Evolutionary conservation across 441 rosid species (phyloP), one percentile per base, ranked within the genome.

Genomic region (Populus trichocarpa): DNA sequence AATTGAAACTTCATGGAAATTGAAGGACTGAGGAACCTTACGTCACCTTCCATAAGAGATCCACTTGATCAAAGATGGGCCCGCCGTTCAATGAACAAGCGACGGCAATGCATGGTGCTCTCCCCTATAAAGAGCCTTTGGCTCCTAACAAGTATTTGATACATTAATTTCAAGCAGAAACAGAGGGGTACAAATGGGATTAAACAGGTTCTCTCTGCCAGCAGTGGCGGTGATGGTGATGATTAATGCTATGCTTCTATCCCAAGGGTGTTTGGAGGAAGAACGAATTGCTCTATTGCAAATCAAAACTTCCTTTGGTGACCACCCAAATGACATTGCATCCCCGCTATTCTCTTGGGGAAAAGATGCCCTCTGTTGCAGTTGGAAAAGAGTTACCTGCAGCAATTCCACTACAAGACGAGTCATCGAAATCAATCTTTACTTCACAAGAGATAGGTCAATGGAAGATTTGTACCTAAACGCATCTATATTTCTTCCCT

Each of bases 401-500:
- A 18, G 6, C 20, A 67, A 75, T 50, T 11, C 0, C 11, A 57
- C 50, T 9, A 71, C 77, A 3, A 70, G 76, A 6, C 69, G 78
- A 67, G 75, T 78, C 8, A 22, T 22, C 11, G 1, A 2, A 26
- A 68, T 74, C 4, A 0, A 9, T 30, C 74, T 75, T 40, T 12
- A 0, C 26, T 1, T 0, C 18, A 16, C 18, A 25, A 23, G 3
- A 0, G 30, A n/a, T 0, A 0, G 3, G 38, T 3, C 0, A 4
- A 42, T 14, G 57, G 57, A 20, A 50, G 20, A 4, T 14, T 50
- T 0, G 59, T 0, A 50, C 59, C 59, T 75, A 20, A 50, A 69
- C 13, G 50, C 74, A 8, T 75, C 83, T 71, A 11, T 83, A 32
- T 83, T 83, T 63, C 81, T 77, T 53, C 61, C 70, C 14, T 65